These are phyloP conservation scores for Sisymbrium altissimum DNA, from an alignment of 345 rosid species.

Conservation along the genomic window DNA sequence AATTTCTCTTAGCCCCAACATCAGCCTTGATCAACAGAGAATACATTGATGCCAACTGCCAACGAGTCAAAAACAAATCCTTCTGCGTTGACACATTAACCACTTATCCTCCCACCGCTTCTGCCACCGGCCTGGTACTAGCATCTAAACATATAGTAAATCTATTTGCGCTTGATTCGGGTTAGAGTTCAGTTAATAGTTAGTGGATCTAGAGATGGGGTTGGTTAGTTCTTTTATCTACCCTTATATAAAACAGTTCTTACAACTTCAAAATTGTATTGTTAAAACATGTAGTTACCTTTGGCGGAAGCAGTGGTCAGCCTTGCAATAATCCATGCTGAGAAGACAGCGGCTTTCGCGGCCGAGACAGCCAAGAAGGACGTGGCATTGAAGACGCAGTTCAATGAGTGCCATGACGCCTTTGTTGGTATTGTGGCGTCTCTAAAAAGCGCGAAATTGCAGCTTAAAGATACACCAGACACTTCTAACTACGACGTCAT, in stretches of 20 bases:
- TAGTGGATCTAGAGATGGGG: too few relatives aligned
- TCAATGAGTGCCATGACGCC: constrained; percentile 21
- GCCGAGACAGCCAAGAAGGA: constrained; percentile 20
- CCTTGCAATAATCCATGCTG: constrained; percentile 18
- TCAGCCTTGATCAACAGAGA: neutral
- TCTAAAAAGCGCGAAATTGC: constrained; percentile 11
- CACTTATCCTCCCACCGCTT: constrained; percentile 13
- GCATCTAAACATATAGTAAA: neutral
- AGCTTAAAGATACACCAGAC: constrained; percentile 18
- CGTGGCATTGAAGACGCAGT: neutral
- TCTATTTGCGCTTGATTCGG: neutral
- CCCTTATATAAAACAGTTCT: too few relatives aligned
- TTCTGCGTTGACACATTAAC: constrained; percentile 23
- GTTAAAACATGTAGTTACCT: constrained; percentile 2
- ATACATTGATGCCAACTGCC: constrained; percentile 23
- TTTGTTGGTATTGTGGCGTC: constrained; percentile 18
- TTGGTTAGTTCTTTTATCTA: too few relatives aligned
- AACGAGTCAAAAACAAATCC: constrained; percentile 14
- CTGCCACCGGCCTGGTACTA: constrained; percentile 23
- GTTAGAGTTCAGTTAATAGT: too few relatives aligned
- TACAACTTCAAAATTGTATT: neutral
- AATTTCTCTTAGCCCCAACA: constrained; percentile 16
- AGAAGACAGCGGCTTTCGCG: constrained; percentile 10
- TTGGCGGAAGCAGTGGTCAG: constrained; percentile 1
- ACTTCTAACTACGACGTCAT: constrained; percentile 30